phyloP scores from a whole-genome alignment of 2,329 filamentous ascomycete species.

The Exophiala alcalophila region DNA sequence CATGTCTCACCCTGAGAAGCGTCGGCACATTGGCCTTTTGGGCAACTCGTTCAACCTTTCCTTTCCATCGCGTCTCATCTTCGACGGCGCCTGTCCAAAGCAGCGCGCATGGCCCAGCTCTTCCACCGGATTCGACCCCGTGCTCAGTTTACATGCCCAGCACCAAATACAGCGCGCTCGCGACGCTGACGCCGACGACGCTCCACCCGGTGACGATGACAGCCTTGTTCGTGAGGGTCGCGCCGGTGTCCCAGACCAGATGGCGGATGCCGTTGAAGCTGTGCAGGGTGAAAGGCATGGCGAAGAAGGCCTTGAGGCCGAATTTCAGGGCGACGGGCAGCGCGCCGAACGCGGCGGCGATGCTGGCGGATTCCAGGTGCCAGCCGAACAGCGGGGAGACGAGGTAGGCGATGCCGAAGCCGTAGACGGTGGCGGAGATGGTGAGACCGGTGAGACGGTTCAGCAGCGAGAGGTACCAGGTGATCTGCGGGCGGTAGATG shows the following conservation, averaged over 20 bases:
- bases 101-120: too few relatives aligned
- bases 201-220: slow-evolving; percentile 48
- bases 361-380: slow-evolving; percentile 62
- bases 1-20: too few relatives aligned
- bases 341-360: slow-evolving; percentile 63
- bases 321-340: slow-evolving; percentile 61
- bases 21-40: neutral
- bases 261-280: slow-evolving; percentile 67
- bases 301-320: slow-evolving; percentile 56
- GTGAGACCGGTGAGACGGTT: slow-evolving; percentile 80
- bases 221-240: slow-evolving; percentile 60
- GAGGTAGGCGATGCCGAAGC: slow-evolving; percentile 78
- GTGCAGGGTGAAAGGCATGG: slow-evolving; percentile 67
- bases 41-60: neutral
- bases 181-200: slow-evolving; percentile 23
- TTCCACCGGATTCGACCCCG: too few relatives aligned
- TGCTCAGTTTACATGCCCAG: slow-evolving; percentile 16
- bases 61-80: neutral
- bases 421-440: slow-evolving; percentile 72
- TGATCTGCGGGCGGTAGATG: slow-evolving; percentile 85
- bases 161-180: slow-evolving; percentile 23
- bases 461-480: slow-evolving; percentile 72
- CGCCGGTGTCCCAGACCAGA: slow-evolving; percentile 67
- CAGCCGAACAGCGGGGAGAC: slow-evolving; percentile 71
- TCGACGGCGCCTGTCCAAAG: neutral